Evolutionary conservation across 129 eudicot genomes (phyloP).

Genomic region (Gnaphalium uliginosum): DNA sequence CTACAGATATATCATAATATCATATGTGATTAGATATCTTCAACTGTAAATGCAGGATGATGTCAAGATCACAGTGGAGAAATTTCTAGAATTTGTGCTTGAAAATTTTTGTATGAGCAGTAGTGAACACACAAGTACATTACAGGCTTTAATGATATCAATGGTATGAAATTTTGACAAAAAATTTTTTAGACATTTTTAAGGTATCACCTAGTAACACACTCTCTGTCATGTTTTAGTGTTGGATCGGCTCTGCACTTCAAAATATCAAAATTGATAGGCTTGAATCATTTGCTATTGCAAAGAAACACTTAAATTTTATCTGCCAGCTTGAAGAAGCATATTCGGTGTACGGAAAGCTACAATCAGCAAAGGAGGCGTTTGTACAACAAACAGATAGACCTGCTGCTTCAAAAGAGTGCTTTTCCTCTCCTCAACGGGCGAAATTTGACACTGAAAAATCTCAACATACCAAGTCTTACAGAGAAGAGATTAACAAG

Average conservation of each 20-base stretch:
- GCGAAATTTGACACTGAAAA: neutral
- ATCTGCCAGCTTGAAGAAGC: slow-evolving; percentile 59
- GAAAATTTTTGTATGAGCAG: slow-evolving; percentile 44
- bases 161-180: slow-evolving; percentile 54
- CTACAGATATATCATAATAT: neutral
- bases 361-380: slow-evolving; percentile 46
- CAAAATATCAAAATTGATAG: slow-evolving; percentile 58
- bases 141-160: slow-evolving; percentile 83
- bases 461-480: neutral
- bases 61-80: slow-evolving; percentile 34
- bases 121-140: slow-evolving; percentile 43
- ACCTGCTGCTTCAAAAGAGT: neutral
- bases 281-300: slow-evolving; percentile 51
- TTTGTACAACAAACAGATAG: slow-evolving; percentile 39
- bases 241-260: slow-evolving; percentile 75
- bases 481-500: neutral
- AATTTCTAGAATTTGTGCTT: slow-evolving; percentile 57
- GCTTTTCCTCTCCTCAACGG: neutral
- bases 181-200: neutral
- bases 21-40: slow-evolving; percentile 4
- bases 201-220: slow-evolving; percentile 1
- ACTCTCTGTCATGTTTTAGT: slow-evolving; percentile 44
- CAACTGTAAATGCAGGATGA: slow-evolving; percentile 56
- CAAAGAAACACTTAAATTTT: slow-evolving; percentile 51
- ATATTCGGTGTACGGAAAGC: slow-evolving; percentile 41